phyloP scores from a whole-genome alignment of 129 eudicot species.

The Oenanthe sinensis region DNA sequence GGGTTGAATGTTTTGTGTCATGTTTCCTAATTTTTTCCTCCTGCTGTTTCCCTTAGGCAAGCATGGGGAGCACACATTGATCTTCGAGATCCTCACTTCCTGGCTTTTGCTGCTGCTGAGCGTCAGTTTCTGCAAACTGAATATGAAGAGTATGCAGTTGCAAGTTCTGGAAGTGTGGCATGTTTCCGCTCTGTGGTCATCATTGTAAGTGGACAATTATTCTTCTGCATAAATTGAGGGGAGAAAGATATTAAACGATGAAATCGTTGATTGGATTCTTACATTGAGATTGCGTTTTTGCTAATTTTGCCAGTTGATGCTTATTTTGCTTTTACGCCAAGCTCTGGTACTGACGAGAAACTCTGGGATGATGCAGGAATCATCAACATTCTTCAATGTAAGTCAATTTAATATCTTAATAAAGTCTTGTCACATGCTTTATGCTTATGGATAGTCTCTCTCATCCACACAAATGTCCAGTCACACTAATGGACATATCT shows the following conservation, averaged over 20 bases:
- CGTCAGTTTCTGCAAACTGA: slow-evolving; percentile 60
- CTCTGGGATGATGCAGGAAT: slow-evolving; percentile 47
- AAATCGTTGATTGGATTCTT: not conserved
- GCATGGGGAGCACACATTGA: slow-evolving; percentile 70
- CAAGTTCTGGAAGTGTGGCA: slow-evolving; percentile 46
- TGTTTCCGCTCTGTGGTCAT: slow-evolving; percentile 54
- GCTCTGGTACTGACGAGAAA: slow-evolving; percentile 50
- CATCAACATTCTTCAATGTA: slow-evolving; percentile 49
- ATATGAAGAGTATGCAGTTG: slow-evolving; percentile 57
- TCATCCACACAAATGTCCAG: not conserved
- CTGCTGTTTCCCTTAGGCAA: slow-evolving; percentile 30
- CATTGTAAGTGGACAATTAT: slow-evolving; percentile 31
- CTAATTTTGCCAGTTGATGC: slow-evolving; percentile 52
- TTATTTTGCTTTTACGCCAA: slow-evolving; percentile 58
- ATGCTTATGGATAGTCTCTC: not conserved
- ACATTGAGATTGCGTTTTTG: slow-evolving; percentile 1
- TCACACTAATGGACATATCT: not conserved
- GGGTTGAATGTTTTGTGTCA: not conserved
- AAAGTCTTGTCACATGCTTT: not conserved
- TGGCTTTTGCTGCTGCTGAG: slow-evolving; percentile 64
- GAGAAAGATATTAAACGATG: not conserved
- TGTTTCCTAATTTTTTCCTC: not conserved
- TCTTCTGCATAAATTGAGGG: not conserved
- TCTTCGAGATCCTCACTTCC: slow-evolving; percentile 47
- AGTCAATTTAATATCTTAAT: slow-evolving; percentile 9